A percentile compares a stretch with the other conserved stretches of the same genome.
Evolutionary conservation across 345 rosid genomes (phyloP).

Genomic region (Murraya paniculata): DNA sequence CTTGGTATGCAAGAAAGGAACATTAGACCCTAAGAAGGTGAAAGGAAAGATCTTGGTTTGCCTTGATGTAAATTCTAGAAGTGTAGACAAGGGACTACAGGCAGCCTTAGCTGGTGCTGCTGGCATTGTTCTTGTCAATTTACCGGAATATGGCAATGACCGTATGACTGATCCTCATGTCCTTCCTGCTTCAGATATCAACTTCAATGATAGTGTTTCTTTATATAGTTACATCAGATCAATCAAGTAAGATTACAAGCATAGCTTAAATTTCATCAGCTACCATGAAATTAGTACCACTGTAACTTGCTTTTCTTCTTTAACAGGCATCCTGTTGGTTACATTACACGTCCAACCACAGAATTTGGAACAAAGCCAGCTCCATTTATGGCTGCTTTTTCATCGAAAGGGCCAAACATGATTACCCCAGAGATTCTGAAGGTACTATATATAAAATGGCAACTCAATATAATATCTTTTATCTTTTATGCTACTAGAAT

Average conservation of each 20-base stretch:
- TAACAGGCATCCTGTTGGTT: slow-evolving; percentile 52
- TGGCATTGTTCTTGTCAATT: slow-evolving; percentile 74
- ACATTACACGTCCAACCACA: slow-evolving; percentile 41
- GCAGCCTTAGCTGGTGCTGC: slow-evolving; percentile 65
- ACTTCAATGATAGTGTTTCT: slow-evolving; percentile 41
- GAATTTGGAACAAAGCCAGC: slow-evolving; percentile 48
- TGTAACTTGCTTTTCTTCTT: not conserved
- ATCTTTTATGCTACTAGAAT: not conserved
- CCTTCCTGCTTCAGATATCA: slow-evolving; percentile 70
- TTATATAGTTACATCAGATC: slow-evolving; percentile 52
- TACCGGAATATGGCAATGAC: slow-evolving; percentile 35
- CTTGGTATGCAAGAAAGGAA: slow-evolving; percentile 45
- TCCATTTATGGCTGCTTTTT: slow-evolving; percentile 75
- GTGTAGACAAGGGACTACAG: slow-evolving; percentile 58
- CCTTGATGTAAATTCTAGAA: slow-evolving; percentile 45
- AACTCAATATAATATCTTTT: not conserved
- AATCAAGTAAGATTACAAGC: slow-evolving; percentile 33
- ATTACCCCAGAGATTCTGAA: slow-evolving; percentile 67
- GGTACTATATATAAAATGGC: slow-evolving; percentile 24
- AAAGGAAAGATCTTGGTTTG: slow-evolving; percentile 75
- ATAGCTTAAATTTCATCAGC: not conserved
- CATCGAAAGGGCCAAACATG: slow-evolving; percentile 70
- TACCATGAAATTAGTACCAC: not conserved
- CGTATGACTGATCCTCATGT: slow-evolving; percentile 56
- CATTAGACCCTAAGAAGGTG: slow-evolving; percentile 58